Evolutionary conservation across 176 grass and related monocot species (phyloP), one percentile per base, ranked within the genome.

Genomic region (Phragmites australis): DNA sequence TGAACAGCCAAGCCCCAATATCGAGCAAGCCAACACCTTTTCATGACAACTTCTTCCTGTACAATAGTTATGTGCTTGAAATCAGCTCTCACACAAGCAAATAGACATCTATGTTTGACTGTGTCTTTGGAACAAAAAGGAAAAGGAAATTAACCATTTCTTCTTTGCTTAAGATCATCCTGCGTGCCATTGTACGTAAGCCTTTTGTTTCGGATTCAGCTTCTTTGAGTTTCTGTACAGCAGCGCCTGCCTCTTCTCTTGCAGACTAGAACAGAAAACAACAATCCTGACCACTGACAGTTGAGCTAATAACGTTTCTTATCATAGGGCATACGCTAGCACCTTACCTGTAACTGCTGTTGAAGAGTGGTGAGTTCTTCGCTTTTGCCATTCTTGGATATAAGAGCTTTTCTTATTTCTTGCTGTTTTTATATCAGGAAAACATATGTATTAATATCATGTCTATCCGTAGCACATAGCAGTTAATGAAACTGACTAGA

Each of bases 1-100:
- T 82, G 88, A 82, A 91, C 86, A 78, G 96, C 90, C 75, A 98
- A 72, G 41, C 90, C 92, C 96, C 92, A 98, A 57, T 93, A 98
- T 51, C 92, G 88, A 71, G 96, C 90, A 79, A 98, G 92, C 96
- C 96, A 98, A 86, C 92, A 98, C 68, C 96, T 93, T 82, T 98
- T 95, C 60, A 98, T 81, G 53, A 89, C 90, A 83, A 94, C 90
- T 75, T 94, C 96, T 84, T 98, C 90, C 90, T 94, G 72, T 50
- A 76, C 78, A 80, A 75, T 51, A 23, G 61, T 50, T 22, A 72
- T 54, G 70, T 34, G 39, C 61, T 80, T 74, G 14, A 65, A 80
- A 65, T 88, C 63, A 79, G 8, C 13, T 46, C 76, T 50, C 81
- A 31, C 19, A 50, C 15, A 77, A 39, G 47, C 44, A 48, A 57